A percentile compares a stretch with the other conserved stretches of the same genome.
These are phyloP conservation scores for Colletotrichum sp. DNA, from an alignment of 2,329 filamentous ascomycete species.

Conservation along the genomic window DNA sequence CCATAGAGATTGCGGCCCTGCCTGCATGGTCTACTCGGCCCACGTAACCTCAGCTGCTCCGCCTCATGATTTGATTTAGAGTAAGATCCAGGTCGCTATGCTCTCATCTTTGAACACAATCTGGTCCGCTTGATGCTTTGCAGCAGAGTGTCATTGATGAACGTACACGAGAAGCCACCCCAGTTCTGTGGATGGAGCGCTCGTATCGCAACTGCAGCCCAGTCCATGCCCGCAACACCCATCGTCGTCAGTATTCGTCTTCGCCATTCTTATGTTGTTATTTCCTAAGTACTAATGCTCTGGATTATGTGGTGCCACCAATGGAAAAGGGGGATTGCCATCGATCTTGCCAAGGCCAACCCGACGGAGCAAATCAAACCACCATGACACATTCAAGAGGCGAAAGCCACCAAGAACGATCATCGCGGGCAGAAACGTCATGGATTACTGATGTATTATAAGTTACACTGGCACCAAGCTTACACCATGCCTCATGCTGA, in stretches of 20 bases:
- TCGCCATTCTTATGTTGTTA: background rate
- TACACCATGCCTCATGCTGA: background rate
- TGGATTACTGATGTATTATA: background rate
- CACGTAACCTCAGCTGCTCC: background rate
- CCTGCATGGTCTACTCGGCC: background rate
- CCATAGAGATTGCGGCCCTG: background rate
- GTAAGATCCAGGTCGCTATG: rapidly evolving
- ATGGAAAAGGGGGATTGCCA: too few relatives aligned
- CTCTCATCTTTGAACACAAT: background rate
- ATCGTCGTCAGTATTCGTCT: background rate
- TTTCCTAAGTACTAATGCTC: rapidly evolving
- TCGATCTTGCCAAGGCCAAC: too few relatives aligned
- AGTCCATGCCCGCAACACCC: background rate
- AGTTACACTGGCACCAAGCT: background rate
- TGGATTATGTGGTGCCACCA: background rate
- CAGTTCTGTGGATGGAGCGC: background rate
- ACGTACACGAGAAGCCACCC: background rate
- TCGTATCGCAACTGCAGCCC: background rate
- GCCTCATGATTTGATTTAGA: background rate
- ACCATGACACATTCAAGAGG: background rate
- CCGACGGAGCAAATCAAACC: background rate
- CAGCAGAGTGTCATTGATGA: background rate
- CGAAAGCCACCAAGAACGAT: too few relatives aligned
- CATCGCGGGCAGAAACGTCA: background rate
- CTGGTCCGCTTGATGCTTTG: too few relatives aligned